Evolutionary conservation across 768 basidiomycete species (phyloP), one percentile per base, ranked within the genome.

Genomic region (Chiua virens): DNA sequence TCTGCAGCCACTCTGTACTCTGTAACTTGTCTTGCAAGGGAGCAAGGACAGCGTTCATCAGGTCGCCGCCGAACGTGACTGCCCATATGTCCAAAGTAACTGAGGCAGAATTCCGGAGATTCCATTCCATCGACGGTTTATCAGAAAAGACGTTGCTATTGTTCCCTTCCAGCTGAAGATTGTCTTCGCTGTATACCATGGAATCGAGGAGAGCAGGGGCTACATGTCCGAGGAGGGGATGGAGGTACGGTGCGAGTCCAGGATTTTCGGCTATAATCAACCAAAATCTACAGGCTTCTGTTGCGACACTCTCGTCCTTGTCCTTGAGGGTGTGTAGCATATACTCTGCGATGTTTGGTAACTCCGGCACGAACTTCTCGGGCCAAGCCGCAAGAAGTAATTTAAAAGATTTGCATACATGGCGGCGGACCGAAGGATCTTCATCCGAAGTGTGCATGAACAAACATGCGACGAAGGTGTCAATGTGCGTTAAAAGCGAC

Each of bases 61-160:
- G 73, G 52, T 97, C 94, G 18, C 79, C 80, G 30, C 87, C 85
- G 62, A 98, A 98, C 37, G 91, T 84, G n/a, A 98, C 93, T 2
- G 94, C 93, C 50, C 98, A 82, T 23, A 98, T 95, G 67, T 98
- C 97, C 50, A 99, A 77, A 9, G 97, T 97, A 1, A 97, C 97
- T 0, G 97, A 97, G 2, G 94, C 93, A 65, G 97, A 98, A 73
- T 99, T 99, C 55, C 97, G 81, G 54, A 98, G 76, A 72, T 98
- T 99, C 97, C 97, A 99, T 67, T 98, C 95, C 2, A 94, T 95
- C n/a, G n/a, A n/a, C n/a, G n/a, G n/a, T n/a, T n/a, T n/a, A n/a
- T n/a, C n/a, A n/a, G n/a, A n/a, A n/a, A n/a, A n/a, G n/a, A n/a
- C n/a, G n/a, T n/a, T n/a, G n/a, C n/a, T n/a, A n/a, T n/a, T 88